Evolutionary conservation across 257 asterid species (phyloP), one percentile per base, ranked within the genome.

Genomic region (Nicotiana knightiana): DNA sequence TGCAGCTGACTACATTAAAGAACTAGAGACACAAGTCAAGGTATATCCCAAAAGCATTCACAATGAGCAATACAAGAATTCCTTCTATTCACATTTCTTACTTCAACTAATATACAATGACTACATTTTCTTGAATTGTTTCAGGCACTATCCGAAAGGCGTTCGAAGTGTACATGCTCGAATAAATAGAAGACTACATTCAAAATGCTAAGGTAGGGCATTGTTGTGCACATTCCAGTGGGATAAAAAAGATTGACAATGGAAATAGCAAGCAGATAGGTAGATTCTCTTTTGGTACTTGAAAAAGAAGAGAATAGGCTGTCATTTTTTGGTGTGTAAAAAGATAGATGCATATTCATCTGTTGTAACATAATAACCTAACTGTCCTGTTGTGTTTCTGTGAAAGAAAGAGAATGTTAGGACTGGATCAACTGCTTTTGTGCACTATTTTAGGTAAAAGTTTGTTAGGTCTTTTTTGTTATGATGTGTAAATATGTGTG

Each of bases 1-100:
- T 75, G 98, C 98, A 18, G 97, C 91, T 37, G 97, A 95, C 82
- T 92, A 95, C 90, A 95, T 95, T 62, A 95, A 93, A 92, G 97
- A 90, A 83, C 97, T 95, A 51, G 96, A 95, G 67, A 82, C 54
- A 65, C 92, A 91, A 92, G 86, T 93, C 67, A 89, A 89, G 97
- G 99, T 92, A 84, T 8, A 48, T 81, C 48, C 33, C 26, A 13
- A 73, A 54, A 83, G 37, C 1, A 24, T 46, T 70, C 51, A 57
- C 57, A 28, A 53, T 35, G 67, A 54, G 33, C 32, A 67, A 82
- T 11, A 53, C 21, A 32, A 37, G 33, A 32, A 43, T 12, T 59
- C 63, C 21, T 18, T 33, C 48, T 1, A 35, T 65, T 11, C 63
- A 76, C 16, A 18, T 18, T 33, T 46, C 39, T 63, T 18, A 1